phyloP scores from a whole-genome alignment of 2,329 filamentous ascomycete genomes.

The Neopestalotiopsis clavispora region DNA sequence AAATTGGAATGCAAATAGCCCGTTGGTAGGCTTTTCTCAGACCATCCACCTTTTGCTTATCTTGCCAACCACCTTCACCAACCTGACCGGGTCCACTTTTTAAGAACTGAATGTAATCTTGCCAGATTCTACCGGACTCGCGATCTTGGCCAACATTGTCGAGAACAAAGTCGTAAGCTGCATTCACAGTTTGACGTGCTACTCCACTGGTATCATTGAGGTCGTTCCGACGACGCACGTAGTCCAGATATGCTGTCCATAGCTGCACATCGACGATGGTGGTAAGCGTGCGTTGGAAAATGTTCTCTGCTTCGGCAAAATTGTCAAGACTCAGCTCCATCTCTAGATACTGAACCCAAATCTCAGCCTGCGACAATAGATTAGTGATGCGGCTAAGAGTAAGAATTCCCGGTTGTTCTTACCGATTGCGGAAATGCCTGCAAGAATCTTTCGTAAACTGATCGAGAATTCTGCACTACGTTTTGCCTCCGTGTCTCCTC shows the following conservation, averaged over 20 bases:
- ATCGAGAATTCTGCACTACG: constrained; percentile 80
- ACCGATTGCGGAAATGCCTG: constrained; percentile 89
- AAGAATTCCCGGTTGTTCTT: constrained; percentile 49
- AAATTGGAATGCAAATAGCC: constrained; percentile 85
- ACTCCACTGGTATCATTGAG: constrained; percentile 79
- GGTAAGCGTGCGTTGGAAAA: constrained; percentile 82
- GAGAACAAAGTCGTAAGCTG: constrained; percentile 92
- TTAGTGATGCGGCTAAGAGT: not conserved
- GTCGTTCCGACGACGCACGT: constrained; percentile 90
- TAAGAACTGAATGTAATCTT: constrained; percentile 93
- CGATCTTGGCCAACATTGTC: constrained; percentile 89
- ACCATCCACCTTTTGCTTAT: constrained; percentile 96
- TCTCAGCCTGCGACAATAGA: constrained; percentile 73
- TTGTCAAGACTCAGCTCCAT: constrained; percentile 91
- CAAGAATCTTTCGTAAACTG: constrained; percentile 84
- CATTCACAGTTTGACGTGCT: constrained; percentile 78
- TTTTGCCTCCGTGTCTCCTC: constrained; percentile 81
- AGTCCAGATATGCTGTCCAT: constrained; percentile 94
- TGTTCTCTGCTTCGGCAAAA: constrained; percentile 76
- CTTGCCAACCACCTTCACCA: constrained; percentile 90
- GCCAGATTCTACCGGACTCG: constrained; percentile 88
- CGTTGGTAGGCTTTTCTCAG: constrained; percentile 91
- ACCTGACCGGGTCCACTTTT: constrained; percentile 84
- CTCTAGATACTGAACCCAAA: constrained; percentile 87
- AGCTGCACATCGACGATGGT: constrained; percentile 82